These are phyloP conservation scores for Thymus quinquecostatus DNA, from an alignment of 257 asterid genomes.

Conservation along the genomic window DNA sequence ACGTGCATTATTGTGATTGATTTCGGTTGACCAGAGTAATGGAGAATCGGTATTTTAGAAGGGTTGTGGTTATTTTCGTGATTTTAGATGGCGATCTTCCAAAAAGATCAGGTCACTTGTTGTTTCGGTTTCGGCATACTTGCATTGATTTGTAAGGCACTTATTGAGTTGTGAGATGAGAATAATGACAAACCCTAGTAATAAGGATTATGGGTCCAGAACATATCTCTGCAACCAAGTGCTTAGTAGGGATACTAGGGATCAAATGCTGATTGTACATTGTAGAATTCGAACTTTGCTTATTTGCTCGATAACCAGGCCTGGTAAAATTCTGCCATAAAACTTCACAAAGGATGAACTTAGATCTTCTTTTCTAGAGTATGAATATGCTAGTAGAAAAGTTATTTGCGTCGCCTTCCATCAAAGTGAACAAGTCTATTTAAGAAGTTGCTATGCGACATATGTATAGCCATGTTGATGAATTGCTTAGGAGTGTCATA, in stretches of 20 bases:
- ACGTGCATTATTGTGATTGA: slow-evolving; percentile 19
- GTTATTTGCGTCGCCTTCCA: background rate
- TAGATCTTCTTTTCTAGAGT: no score
- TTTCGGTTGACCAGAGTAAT: slow-evolving; percentile 9
- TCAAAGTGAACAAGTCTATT: background rate
- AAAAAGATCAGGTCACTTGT: background rate
- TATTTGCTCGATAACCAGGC: background rate
- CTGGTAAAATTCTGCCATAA: background rate
- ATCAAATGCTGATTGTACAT: background rate
- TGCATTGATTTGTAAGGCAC: background rate
- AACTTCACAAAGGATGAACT: background rate
- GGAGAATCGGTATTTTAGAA: slow-evolving; percentile 10
- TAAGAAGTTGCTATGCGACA: background rate
- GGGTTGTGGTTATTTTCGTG: slow-evolving; percentile 1
- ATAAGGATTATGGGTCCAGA: background rate
- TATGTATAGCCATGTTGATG: background rate
- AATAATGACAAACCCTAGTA: no score
- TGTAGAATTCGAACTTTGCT: background rate
- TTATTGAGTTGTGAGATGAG: no score
- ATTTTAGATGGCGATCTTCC: background rate
- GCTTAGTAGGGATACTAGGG: background rate
- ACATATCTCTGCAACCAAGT: background rate
- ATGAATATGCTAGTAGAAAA: background rate
- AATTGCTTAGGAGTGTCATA: background rate
- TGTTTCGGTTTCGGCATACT: background rate